phyloP scores from a whole-genome alignment of 2,329 filamentous ascomycete species.

The Talaromyces atroroseus region DNA sequence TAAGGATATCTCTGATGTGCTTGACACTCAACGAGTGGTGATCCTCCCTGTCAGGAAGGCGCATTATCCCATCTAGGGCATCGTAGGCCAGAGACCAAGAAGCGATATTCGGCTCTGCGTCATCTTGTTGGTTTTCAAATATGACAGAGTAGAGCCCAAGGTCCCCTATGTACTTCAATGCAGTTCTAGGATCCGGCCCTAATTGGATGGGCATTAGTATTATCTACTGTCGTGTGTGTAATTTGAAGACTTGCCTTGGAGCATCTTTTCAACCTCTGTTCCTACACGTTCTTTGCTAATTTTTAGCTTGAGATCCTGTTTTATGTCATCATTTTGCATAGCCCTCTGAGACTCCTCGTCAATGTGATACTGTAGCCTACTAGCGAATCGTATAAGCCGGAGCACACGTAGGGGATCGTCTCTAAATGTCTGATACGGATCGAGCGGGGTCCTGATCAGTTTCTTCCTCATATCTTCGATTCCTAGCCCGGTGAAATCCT shows the following conservation, averaged over 20 bases:
- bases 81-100: constrained; percentile 62
- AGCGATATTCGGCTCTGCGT: constrained; percentile 51
- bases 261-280: constrained; percentile 84
- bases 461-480: constrained; percentile 66
- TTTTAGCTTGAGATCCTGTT: constrained; percentile 72
- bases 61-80: constrained; percentile 51
- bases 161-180: constrained; percentile 35
- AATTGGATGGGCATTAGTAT: background rate
- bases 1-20: constrained; percentile 44
- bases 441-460: constrained; percentile 77
- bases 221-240: background rate
- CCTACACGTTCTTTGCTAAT: constrained; percentile 90
- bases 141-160: constrained; percentile 37
- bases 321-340: constrained; percentile 76
- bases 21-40: constrained; percentile 39
- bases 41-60: constrained; percentile 32
- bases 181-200: constrained; percentile 36
- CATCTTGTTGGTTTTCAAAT: constrained; percentile 40
- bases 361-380: constrained; percentile 73
- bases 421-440: constrained; percentile 86
- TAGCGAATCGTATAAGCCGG: constrained; percentile 83
- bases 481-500: constrained; percentile 76
- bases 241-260: constrained; percentile 54
- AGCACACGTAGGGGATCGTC: constrained; percentile 88
- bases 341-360: constrained; percentile 61